Evolutionary conservation across 2,329 filamentous ascomycete species (phyloP).

Genomic region (Fusarium beomiforme): DNA sequence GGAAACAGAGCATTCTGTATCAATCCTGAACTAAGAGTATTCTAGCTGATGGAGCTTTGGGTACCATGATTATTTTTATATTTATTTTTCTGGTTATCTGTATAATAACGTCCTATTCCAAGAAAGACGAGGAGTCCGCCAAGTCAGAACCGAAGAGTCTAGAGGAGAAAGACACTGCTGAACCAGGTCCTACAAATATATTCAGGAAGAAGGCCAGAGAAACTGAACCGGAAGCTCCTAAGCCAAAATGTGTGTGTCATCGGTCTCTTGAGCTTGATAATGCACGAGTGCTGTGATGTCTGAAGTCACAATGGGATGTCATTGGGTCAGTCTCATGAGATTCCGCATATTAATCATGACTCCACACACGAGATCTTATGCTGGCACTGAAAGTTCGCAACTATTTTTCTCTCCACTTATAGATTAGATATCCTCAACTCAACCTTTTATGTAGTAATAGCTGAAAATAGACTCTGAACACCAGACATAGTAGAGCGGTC

Average conservation of each 20-base stretch:
- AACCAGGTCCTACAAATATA: background rate
- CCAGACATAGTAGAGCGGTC: background rate
- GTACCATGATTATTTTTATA: rapidly evolving
- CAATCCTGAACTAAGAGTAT: background rate
- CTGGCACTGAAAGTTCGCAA: background rate
- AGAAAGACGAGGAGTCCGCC: background rate
- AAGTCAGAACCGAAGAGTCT: background rate
- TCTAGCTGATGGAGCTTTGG: background rate
- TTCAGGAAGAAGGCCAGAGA: background rate
- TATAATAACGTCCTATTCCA: rapidly evolving
- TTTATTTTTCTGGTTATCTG: rapidly evolving
- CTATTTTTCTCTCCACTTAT: background rate
- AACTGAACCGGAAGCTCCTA: background rate
- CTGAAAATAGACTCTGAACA: background rate
- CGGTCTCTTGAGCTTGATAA: background rate
- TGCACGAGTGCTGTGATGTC: background rate
- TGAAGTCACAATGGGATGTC: background rate
- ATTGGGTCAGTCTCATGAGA: background rate
- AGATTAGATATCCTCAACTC: background rate
- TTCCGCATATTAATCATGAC: background rate
- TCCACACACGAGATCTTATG: background rate
- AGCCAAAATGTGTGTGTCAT: background rate
- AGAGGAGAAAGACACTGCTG: background rate
- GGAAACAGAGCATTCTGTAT: background rate
- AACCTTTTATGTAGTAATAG: background rate